These are phyloP conservation scores for Nicotiana benthamiana DNA, from an alignment of 257 asterid genomes.

Conservation along the genomic window DNA sequence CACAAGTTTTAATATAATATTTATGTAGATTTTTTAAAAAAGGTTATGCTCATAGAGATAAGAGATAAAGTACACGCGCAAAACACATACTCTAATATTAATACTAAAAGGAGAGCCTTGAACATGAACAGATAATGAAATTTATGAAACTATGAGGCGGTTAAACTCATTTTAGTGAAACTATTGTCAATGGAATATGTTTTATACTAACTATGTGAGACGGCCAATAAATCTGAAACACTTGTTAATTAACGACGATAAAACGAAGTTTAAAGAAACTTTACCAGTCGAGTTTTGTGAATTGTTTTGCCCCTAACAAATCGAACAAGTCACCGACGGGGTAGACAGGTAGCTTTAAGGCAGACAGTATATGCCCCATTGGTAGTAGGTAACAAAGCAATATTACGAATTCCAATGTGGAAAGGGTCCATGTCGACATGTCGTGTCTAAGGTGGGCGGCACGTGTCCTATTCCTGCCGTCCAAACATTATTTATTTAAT, in stretches of 20 bases:
- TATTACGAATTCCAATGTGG: conserved; percentile 46
- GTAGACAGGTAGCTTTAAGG: conserved; percentile 9
- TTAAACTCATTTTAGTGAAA: background rate
- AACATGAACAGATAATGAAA: background rate
- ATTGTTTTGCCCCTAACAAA: background rate
- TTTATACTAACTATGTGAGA: background rate
- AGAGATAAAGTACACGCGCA: no score
- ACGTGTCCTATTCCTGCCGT: conserved; percentile 47
- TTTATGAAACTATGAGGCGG: background rate
- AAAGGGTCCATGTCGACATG: conserved; percentile 65
- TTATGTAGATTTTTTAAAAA: no score
- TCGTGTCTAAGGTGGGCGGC: conserved; percentile 49
- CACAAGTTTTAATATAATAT: no score
- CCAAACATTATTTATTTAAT: conserved; percentile 11
- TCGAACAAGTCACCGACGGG: conserved; percentile 21
- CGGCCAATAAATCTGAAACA: background rate
- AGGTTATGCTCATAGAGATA: no score
- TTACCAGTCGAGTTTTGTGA: no score
- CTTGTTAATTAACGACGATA: no score
- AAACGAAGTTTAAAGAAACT: no score
- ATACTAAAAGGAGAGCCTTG: background rate
- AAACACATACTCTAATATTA: no score
- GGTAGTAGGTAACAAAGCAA: background rate
- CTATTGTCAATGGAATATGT: no score
- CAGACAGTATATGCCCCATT: background rate